Evolutionary conservation across 2,329 filamentous ascomycete species (phyloP).

Genomic region (Diaporthe vaccinii): DNA sequence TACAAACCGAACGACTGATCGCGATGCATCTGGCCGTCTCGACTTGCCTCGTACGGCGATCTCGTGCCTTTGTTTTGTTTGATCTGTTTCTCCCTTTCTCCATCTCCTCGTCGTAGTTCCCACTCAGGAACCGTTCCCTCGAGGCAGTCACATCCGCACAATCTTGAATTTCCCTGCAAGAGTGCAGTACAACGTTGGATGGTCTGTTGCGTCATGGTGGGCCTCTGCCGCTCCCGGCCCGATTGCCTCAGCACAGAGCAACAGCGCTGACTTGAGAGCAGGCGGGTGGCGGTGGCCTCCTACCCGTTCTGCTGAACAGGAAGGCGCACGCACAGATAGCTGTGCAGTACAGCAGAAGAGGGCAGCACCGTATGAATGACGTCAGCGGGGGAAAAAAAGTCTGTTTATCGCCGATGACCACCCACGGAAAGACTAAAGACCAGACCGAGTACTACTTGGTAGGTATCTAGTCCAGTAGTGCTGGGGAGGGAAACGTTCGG

Average conservation of each 20-base stretch:
- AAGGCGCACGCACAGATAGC: conserved; percentile 2
- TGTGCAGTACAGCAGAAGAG: neutral
- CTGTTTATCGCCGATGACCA: conserved; percentile 1
- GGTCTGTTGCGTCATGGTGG: conserved; percentile 29
- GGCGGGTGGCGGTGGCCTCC: conserved; percentile 2
- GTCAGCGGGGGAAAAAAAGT: conserved; percentile 19
- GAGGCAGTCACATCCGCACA: neutral
- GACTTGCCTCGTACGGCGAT: neutral
- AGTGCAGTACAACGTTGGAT: neutral
- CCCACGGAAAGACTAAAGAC: neutral
- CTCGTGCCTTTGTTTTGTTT: neutral
- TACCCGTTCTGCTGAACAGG: neutral
- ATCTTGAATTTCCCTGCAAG: neutral
- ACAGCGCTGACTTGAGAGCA: neutral
- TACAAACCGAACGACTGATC: neutral
- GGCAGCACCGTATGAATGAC: neutral
- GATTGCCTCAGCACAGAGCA: neutral
- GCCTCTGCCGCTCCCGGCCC: conserved; percentile 1
- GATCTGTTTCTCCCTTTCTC: no score
- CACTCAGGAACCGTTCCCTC: neutral
- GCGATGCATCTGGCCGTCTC: neutral
- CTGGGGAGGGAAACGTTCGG: neutral
- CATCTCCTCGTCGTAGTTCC: neutral
- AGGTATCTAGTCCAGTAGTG: neutral
- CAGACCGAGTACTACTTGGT: neutral